Percentiles rank a stretch among this genome's conserved stretches.
phyloP scores from a whole-genome alignment of 805 yeast genomes.

The Metschnikowia chrysomelidarum region DNA sequence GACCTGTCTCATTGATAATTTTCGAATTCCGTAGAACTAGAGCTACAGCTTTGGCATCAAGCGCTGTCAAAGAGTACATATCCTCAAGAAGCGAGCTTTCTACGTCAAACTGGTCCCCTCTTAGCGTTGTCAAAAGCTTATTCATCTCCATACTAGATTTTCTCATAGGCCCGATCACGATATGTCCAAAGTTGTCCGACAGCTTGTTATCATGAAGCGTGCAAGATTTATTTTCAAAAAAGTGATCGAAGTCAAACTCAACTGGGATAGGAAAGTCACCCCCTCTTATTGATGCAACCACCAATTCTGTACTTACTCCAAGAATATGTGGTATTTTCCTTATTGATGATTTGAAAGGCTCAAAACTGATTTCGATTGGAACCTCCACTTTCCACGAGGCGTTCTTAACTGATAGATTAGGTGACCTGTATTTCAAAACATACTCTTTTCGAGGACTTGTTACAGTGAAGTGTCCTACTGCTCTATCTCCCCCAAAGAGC shows the following conservation, averaged over 20 bases:
- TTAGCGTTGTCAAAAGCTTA: slow-evolving; percentile 23
- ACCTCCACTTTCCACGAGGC: slow-evolving; percentile 22
- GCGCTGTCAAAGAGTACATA: slow-evolving; percentile 31
- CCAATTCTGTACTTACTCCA: slow-evolving; percentile 28
- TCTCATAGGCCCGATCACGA: slow-evolving; percentile 34
- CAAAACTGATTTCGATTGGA: slow-evolving; percentile 31
- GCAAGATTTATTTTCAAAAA: slow-evolving; percentile 27
- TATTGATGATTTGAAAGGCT: slow-evolving; percentile 21
- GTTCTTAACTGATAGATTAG: slow-evolving; percentile 12
- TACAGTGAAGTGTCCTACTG: slow-evolving; percentile 32
- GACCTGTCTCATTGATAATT: slow-evolving; percentile 23
- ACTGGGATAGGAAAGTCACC: slow-evolving; percentile 34
- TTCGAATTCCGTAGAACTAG: slow-evolving; percentile 23
- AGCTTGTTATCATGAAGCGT: slow-evolving; percentile 8
- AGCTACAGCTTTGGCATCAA: slow-evolving; percentile 27
- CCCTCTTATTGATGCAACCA: slow-evolving; percentile 30
- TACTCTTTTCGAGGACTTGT: slow-evolving; percentile 33
- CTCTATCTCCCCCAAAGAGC: slow-evolving; percentile 30
- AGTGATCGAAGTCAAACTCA: slow-evolving; percentile 34
- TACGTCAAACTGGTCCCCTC: slow-evolving; percentile 24
- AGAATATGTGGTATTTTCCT: slow-evolving; percentile 7
- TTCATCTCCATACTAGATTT: slow-evolving; percentile 29
- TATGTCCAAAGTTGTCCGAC: slow-evolving; percentile 30
- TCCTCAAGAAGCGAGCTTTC: slow-evolving; percentile 30
- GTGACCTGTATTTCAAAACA: slow-evolving; percentile 24